phyloP scores from a whole-genome alignment of 2,329 filamentous ascomycete species.

The Pochonia chlamydosporia region DNA sequence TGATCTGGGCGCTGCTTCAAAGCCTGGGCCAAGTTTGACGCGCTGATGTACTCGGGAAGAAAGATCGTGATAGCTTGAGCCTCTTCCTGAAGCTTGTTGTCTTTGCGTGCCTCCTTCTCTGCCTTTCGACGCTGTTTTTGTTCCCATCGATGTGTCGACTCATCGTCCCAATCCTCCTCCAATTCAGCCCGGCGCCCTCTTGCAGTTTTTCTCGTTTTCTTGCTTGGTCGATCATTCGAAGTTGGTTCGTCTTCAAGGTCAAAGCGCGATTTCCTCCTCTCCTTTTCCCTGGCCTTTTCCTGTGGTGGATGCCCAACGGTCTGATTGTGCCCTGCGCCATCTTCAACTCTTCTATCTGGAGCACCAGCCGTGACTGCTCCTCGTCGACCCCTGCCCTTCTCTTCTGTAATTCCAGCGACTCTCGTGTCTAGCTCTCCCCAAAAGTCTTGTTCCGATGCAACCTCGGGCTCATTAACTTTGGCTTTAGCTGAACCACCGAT shows the following conservation, averaged over 20 bases:
- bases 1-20: constrained; percentile 64
- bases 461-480: background rate
- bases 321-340: background rate
- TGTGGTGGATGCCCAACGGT: background rate
- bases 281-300: constrained; percentile 12
- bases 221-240: constrained; percentile 15
- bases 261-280: constrained; percentile 24
- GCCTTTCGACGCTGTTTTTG: constrained; percentile 34
- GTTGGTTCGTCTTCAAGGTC: constrained; percentile 19
- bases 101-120: constrained; percentile 34
- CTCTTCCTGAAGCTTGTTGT: constrained; percentile 32
- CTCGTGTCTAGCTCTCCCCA: constrained; percentile 19
- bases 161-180: constrained; percentile 34
- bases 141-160: constrained; percentile 28
- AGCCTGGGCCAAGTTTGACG: constrained; percentile 72
- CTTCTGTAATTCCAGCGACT: constrained; percentile 11
- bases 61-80: constrained; percentile 56
- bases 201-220: constrained; percentile 17
- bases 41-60: constrained; percentile 85
- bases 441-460: constrained; percentile 13
- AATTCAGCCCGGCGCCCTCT: constrained; percentile 11
- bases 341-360: background rate
- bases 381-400: constrained; percentile 3
- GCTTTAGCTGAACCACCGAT: background rate
- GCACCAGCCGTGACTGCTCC: background rate